Percentiles rank a stretch among this genome's conserved stretches.
Conservation (phyloP, 2,329 filamentous ascomycete genomes). For the Ceratocystis variospora region DNA sequence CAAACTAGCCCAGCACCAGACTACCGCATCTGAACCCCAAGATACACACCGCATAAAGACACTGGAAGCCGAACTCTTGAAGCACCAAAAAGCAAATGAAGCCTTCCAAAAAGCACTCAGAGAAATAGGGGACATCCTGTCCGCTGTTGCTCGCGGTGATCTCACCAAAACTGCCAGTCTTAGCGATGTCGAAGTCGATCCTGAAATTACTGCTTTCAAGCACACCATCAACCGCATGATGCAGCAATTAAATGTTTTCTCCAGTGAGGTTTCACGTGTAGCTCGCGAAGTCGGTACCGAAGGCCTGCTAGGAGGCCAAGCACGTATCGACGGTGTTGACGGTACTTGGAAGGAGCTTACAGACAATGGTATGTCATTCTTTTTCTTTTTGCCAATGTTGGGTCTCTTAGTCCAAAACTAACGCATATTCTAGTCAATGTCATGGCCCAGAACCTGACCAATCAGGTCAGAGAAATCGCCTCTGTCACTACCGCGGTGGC, state of each 20-base stretch:
- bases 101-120: slow-evolving; percentile 95
- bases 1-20: slow-evolving; percentile 64
- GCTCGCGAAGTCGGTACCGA: slow-evolving; percentile 94
- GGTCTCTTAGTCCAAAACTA: not conserved
- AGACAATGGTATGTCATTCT: slow-evolving; percentile 48
- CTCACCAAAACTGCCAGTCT: slow-evolving; percentile 94
- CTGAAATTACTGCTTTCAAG: slow-evolving; percentile 95
- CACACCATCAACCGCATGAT: slow-evolving; percentile 99
- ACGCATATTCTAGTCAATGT: slow-evolving; percentile 55
- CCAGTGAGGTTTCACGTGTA: slow-evolving; percentile 86
- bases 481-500: slow-evolving; percentile 74
- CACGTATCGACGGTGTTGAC: slow-evolving; percentile 83
- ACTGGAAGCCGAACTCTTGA: slow-evolving; percentile 84
- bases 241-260: slow-evolving; percentile 92
- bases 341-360: slow-evolving; percentile 97
- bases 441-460: slow-evolving; percentile 70
- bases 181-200: slow-evolving; percentile 92
- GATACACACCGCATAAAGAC: slow-evolving; percentile 74
- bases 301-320: slow-evolving; percentile 84
- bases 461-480: slow-evolving; percentile 75
- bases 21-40: slow-evolving; percentile 63
- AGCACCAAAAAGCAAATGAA: slow-evolving; percentile 95
- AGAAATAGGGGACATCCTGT: slow-evolving; percentile 95
- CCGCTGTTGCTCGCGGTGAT: slow-evolving; percentile 87
- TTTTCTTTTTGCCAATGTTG: not conserved